phyloP scores from a whole-genome alignment of 2,329 filamentous ascomycete genomes.

The Byssoonygena ceratinophila region DNA sequence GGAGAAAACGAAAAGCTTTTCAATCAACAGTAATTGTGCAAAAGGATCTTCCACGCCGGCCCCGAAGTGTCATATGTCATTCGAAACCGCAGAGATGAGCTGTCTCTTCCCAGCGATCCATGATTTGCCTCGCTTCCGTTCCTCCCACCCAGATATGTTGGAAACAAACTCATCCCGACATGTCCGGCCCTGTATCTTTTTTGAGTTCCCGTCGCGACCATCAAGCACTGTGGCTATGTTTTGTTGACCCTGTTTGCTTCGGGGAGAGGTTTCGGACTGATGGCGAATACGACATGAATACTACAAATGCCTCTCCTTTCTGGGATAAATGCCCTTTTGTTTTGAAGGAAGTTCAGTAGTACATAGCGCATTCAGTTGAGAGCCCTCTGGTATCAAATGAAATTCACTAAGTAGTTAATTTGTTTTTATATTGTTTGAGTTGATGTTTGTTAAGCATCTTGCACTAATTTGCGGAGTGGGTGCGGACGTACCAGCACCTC shows the following conservation, averaged over 20 bases:
- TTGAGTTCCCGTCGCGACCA: conserved; percentile 6
- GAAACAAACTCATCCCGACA: conserved; percentile 2
- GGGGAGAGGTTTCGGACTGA: not conserved
- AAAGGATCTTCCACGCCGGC: not conserved
- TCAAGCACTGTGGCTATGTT: conserved; percentile 8
- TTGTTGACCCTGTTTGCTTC: not conserved
- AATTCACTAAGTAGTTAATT: not conserved
- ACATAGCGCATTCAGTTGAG: conserved; percentile 11
- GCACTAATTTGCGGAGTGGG: not conserved
- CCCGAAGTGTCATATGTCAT: not conserved
- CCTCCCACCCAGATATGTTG: conserved; percentile 2
- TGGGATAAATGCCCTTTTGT: not conserved
- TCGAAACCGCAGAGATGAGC: not conserved
- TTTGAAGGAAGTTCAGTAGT: not conserved
- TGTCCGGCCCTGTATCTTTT: not conserved
- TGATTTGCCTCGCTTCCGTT: not conserved
- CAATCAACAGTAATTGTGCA: conserved; percentile 38
- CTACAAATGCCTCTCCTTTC: not conserved
- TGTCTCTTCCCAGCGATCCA: not conserved
- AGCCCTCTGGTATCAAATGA: conserved; percentile 4
- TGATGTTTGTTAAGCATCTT: not conserved
- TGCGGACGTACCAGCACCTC: too few species aligned
- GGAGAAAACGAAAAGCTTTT: conserved; percentile 90
- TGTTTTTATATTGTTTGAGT: not conserved
- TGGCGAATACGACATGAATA: conserved; percentile 6